These are phyloP conservation scores for Esteya vermicola DNA, from an alignment of 2,329 filamentous ascomycete species.

Conservation along the genomic window DNA sequence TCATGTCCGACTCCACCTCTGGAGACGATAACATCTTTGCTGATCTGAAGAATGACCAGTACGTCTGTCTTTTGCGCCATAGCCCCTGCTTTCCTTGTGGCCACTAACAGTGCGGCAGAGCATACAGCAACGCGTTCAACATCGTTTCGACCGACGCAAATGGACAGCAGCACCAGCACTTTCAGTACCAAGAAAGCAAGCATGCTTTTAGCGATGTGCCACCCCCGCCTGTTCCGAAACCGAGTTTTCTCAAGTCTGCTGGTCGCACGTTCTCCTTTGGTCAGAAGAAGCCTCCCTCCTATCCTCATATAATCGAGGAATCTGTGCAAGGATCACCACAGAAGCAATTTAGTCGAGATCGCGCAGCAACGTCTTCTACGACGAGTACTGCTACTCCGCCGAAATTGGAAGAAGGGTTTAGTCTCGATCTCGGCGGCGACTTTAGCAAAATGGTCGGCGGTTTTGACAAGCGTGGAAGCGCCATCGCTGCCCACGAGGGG, in stretches of 20 bases:
- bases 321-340: constrained; percentile 11
- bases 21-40: constrained; percentile 43
- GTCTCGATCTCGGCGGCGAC: constrained; percentile 41
- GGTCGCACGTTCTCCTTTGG: constrained; percentile 48
- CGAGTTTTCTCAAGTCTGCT: constrained; percentile 37
- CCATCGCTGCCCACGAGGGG: constrained; percentile 29
- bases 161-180: constrained; percentile 19
- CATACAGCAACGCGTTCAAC: no score
- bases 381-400: constrained; percentile 37
- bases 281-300: constrained; percentile 32
- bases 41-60: constrained; percentile 40
- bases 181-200: constrained; percentile 22
- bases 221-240: constrained; percentile 29
- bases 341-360: constrained; percentile 21
- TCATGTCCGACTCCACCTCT: constrained; percentile 20
- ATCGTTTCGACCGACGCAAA: constrained; percentile 31
- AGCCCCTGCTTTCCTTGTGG: not conserved
- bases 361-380: constrained; percentile 40
- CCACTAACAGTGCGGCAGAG: not conserved
- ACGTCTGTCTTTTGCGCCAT: constrained; percentile 21
- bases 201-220: constrained; percentile 25
- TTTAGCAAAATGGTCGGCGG: constrained; percentile 42
- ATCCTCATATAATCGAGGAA: constrained; percentile 22
- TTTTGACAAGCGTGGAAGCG: constrained; percentile 41
- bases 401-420: constrained; percentile 29